These are phyloP conservation scores for Hippophae tibetana DNA, from an alignment of 306 rosid species.

Conservation along the genomic window DNA sequence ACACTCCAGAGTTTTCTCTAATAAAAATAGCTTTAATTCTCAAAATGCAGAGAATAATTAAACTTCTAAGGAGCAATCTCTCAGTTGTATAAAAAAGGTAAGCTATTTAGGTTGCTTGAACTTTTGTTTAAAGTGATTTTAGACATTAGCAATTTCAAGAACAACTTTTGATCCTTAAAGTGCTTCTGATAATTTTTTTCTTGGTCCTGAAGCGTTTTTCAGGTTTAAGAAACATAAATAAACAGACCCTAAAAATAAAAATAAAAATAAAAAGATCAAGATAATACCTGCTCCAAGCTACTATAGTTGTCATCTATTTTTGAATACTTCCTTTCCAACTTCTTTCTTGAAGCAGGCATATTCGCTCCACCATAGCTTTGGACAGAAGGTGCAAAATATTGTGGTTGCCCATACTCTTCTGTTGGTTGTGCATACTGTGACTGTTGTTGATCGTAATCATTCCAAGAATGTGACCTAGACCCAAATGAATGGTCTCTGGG, in stretches of 20 bases:
- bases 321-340: constrained; percentile 44
- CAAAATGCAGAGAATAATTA: neutral
- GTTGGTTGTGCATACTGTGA: constrained; percentile 36
- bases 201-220: neutral
- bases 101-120: too few species aligned
- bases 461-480: constrained; percentile 33
- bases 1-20: too few species aligned
- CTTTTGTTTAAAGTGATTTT: too few species aligned
- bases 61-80: neutral
- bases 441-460: constrained; percentile 30
- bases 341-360: constrained; percentile 33
- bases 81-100: too few species aligned
- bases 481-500: constrained; percentile 31
- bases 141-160: too few species aligned
- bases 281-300: constrained; percentile 65
- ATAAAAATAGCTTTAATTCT: too few species aligned
- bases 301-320: constrained; percentile 59
- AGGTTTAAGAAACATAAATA: constrained; percentile 5
- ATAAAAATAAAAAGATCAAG: too few species aligned
- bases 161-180: too few species aligned
- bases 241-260: neutral
- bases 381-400: constrained; percentile 28
- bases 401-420: constrained; percentile 32
- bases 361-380: constrained; percentile 33
- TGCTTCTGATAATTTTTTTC: too few species aligned